Evolutionary conservation across 495 filamentous ascomycete genomes (phyloP).

Genomic region (Copromyces sp.): DNA sequence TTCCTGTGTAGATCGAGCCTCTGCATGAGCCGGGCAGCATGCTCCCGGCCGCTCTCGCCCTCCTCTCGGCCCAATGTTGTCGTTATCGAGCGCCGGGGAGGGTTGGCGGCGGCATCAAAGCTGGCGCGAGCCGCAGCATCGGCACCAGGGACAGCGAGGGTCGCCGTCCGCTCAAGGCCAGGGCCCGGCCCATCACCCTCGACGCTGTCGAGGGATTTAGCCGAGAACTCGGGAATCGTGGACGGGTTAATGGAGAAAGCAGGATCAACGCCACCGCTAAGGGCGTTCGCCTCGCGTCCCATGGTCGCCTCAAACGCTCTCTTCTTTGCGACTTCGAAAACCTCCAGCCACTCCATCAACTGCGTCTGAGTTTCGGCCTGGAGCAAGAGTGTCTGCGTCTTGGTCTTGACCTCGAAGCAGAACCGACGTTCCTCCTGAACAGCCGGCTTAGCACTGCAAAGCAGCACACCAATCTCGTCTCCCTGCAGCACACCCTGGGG

Average conservation of each 20-base stretch:
- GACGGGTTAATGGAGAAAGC: conserved; percentile 90
- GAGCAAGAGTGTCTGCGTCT: conserved; percentile 77
- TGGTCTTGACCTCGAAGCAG: conserved; percentile 98
- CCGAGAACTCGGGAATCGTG: conserved; percentile 78
- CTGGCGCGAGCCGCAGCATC: conserved; percentile 55
- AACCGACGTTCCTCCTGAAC: conserved; percentile 89
- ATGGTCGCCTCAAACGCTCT: conserved; percentile 74
- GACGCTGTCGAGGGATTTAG: conserved; percentile 59
- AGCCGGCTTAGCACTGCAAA: conserved; percentile 84
- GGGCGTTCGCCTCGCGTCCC: conserved; percentile 45
- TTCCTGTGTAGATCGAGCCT: conserved; percentile 87
- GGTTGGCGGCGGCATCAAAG: conserved; percentile 51
- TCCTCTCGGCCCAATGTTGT: conserved; percentile 41
- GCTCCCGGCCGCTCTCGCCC: conserved; percentile 58
- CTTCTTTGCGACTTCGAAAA: conserved; percentile 88
- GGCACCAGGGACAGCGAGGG: conserved; percentile 55
- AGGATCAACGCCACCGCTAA: conserved; percentile 57
- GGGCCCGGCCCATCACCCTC: conserved; percentile 34
- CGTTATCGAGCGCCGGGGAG: conserved; percentile 38
- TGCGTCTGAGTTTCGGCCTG: conserved; percentile 90
- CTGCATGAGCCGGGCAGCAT: conserved; percentile 79
- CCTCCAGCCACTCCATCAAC: conserved; percentile 81
- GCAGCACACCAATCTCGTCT: conserved; percentile 87
- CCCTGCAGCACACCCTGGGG: conserved; percentile 84
- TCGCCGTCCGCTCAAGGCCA: conserved; percentile 47